Evolutionary conservation across 306 rosid species (phyloP).

Genomic region (Hylodesmum podocarpum): DNA sequence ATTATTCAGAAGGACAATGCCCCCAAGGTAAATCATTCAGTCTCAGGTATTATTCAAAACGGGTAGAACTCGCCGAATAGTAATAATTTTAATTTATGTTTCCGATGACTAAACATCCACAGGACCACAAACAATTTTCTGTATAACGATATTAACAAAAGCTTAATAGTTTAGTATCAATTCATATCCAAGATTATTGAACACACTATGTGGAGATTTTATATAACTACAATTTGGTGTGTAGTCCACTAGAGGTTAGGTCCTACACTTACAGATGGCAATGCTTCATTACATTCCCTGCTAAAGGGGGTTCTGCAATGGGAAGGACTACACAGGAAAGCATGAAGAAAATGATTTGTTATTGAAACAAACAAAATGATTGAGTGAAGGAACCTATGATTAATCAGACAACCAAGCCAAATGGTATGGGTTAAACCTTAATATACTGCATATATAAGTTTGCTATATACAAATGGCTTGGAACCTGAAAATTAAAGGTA

Average conservation of each 20-base stretch:
- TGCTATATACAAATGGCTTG: conserved; percentile 47
- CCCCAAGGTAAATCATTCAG: background rate
- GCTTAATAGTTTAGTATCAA: background rate
- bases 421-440: conserved; percentile 40
- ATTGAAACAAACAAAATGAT: background rate
- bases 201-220: background rate
- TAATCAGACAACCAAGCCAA: conserved; percentile 34
- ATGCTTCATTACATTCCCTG: conserved; percentile 21
- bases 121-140: background rate
- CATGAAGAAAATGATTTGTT: conserved; percentile 18
- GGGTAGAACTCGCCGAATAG: background rate
- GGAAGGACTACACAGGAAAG: conserved; percentile 20
- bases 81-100: background rate
- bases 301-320: background rate
- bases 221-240: background rate
- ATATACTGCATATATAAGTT: conserved; percentile 36
- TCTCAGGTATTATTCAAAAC: background rate
- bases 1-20: background rate
- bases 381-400: conserved; percentile 6
- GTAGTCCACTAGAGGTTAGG: conserved; percentile 7
- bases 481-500: conserved; percentile 41
- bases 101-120: background rate
- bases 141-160: background rate
- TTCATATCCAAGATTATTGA: background rate
- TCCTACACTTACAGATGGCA: background rate